Evolutionary conservation across 2,329 filamentous ascomycete genomes (phyloP).

Genomic region (Diaporthe amygdali): DNA sequence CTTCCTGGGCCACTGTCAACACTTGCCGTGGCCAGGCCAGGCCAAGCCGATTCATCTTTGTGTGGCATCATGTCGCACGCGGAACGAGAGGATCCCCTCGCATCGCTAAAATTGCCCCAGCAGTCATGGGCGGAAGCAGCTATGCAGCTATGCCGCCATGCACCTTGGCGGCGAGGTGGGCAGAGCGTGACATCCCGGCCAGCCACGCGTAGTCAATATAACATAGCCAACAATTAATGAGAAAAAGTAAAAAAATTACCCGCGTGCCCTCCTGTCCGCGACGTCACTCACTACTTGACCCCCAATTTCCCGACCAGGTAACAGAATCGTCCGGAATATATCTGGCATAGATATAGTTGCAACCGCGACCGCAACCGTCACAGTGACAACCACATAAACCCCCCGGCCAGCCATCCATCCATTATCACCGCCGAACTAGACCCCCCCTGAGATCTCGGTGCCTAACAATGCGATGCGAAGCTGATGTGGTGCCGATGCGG

Average conservation of each 20-base stretch:
- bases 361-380: background rate
- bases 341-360: background rate
- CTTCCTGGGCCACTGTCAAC: background rate
- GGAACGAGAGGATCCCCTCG: background rate
- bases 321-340: background rate
- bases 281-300: background rate
- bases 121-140: background rate
- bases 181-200: background rate
- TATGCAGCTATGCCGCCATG: no score
- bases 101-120: background rate
- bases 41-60: no score
- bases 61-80: background rate
- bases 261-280: background rate
- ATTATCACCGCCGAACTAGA: no score
- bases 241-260: background rate
- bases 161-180: background rate
- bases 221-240: background rate
- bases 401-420: no score
- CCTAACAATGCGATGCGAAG: background rate
- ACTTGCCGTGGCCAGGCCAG: background rate
- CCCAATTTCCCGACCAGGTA: background rate
- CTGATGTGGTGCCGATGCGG: background rate
- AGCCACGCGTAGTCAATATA: background rate
- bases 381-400: background rate
- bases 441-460: background rate